A percentile compares a stretch with the other conserved stretches of the same genome.
phyloP scores from a whole-genome alignment of 2,329 filamentous ascomycete genomes.

The Diplodia scrobiculata region DNA sequence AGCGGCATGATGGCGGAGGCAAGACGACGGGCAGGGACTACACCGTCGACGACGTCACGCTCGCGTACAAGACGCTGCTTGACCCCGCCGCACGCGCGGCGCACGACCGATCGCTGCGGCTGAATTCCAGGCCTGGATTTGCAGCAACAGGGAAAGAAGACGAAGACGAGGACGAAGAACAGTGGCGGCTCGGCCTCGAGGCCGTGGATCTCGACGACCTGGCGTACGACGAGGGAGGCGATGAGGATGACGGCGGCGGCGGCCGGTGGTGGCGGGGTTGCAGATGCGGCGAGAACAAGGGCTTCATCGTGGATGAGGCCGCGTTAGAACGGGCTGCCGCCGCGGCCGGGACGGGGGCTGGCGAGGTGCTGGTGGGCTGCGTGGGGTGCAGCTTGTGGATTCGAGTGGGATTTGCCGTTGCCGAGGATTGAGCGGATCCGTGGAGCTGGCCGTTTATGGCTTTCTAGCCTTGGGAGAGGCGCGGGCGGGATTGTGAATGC shows the following conservation, averaged over 20 bases:
- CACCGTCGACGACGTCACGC: slow-evolving; percentile 61
- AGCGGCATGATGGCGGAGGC: neutral
- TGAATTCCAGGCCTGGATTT: neutral
- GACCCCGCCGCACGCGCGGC: slow-evolving; percentile 49
- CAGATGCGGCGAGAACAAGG: slow-evolving; percentile 60
- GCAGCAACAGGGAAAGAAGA: neutral
- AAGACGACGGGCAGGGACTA: slow-evolving; percentile 43
- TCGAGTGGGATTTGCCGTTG: slow-evolving; percentile 61
- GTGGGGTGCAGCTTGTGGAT: slow-evolving; percentile 66
- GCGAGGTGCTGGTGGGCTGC: slow-evolving; percentile 63
- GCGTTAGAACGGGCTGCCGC: slow-evolving; percentile 55
- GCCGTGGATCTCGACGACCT: slow-evolving; percentile 28
- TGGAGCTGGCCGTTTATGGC: neutral
- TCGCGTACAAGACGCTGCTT: slow-evolving; percentile 59
- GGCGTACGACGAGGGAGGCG: slow-evolving; percentile 41
- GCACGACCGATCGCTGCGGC: slow-evolving; percentile 48
- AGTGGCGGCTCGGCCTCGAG: slow-evolving; percentile 24
- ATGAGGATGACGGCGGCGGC: neutral
- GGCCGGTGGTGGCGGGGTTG: slow-evolving; percentile 56
- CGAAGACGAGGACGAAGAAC: slow-evolving; percentile 16
- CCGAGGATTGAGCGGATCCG: slow-evolving; percentile 39
- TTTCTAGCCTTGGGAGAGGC: neutral
- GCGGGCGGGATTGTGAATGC: neutral
- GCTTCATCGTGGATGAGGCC: slow-evolving; percentile 58
- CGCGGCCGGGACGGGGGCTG: slow-evolving; percentile 37